Percentiles rank a stretch among this genome's conserved stretches.
phyloP scores from a whole-genome alignment of 805 yeast genomes.

The Candida coleopterorum region DNA sequence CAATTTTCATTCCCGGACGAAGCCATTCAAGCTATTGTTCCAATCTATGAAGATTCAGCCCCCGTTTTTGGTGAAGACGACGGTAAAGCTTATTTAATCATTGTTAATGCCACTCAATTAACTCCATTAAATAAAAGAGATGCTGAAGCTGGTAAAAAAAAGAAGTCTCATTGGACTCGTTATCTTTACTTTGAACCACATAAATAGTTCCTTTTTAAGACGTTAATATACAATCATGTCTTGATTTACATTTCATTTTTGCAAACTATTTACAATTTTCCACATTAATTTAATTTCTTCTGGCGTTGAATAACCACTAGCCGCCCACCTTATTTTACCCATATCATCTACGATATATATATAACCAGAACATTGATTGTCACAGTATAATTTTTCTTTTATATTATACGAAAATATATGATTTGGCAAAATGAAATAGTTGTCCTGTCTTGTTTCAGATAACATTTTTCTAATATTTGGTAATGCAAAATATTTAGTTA shows the following conservation, averaged over 20 bases:
- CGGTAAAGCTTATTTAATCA: constrained; percentile 1
- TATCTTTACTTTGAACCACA: constrained; percentile 3
- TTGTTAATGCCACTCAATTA: constrained; percentile 2
- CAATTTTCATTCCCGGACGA: constrained; percentile 2
- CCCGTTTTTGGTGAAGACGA: constrained; percentile 2
- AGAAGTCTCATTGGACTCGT: neutral
- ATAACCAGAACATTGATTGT: constrained; percentile 79
- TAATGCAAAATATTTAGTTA: constrained; percentile 48
- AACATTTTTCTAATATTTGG: constrained; percentile 39
- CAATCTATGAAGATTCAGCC: neutral
- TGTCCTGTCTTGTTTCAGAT: constrained; percentile 47
- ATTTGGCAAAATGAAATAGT: constrained; percentile 62
- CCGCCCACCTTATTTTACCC: constrained; percentile 85
- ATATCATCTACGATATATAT: constrained; percentile 70
- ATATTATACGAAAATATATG: constrained; percentile 51
- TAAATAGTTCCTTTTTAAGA: no score
- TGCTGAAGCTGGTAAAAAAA: neutral
- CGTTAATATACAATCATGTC: constrained; percentile 1
- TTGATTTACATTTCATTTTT: constrained; percentile 48
- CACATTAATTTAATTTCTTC: constrained; percentile 61
- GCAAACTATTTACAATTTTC: constrained; percentile 60
- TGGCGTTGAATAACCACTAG: constrained; percentile 74
- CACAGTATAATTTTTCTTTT: constrained; percentile 57
- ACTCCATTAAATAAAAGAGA: neutral
- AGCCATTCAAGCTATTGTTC: constrained; percentile 2